Evolutionary conservation across 495 filamentous ascomycete genomes (phyloP).

Genomic region (Bacidia gigantensis): DNA sequence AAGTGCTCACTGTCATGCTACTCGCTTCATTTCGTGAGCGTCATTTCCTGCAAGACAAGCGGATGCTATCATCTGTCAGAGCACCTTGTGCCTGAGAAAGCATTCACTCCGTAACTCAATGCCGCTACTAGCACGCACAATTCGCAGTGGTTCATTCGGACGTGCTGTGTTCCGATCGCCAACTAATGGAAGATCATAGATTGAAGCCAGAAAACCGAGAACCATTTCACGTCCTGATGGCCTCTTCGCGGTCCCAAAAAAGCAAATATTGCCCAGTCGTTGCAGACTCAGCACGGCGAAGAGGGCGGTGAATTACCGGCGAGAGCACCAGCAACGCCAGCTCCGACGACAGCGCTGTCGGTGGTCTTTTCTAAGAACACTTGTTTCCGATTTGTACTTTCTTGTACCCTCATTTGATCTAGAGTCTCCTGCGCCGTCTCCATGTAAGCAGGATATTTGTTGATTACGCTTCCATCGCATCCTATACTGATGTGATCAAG

Average conservation of each 20-base stretch:
- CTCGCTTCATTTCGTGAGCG: too few species aligned
- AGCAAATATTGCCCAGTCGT: too few species aligned
- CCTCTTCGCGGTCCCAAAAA: too few species aligned
- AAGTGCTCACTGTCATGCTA: too few species aligned
- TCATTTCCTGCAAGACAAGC: too few species aligned
- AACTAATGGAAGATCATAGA: too few species aligned
- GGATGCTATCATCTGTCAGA: too few species aligned
- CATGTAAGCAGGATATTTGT: constrained; percentile 44
- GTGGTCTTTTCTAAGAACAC: constrained; percentile 35
- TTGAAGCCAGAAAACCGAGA: not conserved
- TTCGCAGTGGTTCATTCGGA: not conserved
- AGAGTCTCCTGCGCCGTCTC: constrained; percentile 37
- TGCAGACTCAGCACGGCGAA: too few species aligned
- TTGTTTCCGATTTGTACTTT: constrained; percentile 13
- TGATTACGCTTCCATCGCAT: constrained; percentile 46
- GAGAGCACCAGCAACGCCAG: constrained; percentile 42
- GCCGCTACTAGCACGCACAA: too few species aligned
- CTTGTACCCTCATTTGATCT: constrained; percentile 29
- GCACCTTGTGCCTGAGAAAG: too few species aligned
- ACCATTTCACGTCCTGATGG: not conserved
- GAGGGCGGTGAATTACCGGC: constrained; percentile 8
- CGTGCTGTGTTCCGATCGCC: not conserved
- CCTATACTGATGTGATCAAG: constrained; percentile 34
- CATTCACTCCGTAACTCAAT: too few species aligned
- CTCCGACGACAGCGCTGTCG: constrained; percentile 43